Evolutionary conservation across 306 rosid species (phyloP).

Genomic region (Sophora flavescens): DNA sequence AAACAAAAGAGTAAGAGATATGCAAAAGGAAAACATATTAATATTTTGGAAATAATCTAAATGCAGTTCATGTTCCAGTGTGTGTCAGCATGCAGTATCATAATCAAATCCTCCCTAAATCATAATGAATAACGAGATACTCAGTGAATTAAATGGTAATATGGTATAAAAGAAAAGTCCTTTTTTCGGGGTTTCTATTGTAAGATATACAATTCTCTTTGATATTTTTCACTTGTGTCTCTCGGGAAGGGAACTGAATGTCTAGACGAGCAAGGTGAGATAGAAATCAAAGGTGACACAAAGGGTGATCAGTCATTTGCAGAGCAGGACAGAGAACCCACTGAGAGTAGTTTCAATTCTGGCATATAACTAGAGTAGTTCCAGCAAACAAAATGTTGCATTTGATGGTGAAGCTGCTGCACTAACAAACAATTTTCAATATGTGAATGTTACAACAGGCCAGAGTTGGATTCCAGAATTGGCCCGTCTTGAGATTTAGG

Average conservation of each 20-base stretch:
- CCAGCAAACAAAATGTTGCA: slow-evolving; percentile 8
- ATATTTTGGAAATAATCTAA: background rate
- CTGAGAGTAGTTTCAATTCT: background rate
- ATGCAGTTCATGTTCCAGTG: background rate
- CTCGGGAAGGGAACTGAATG: slow-evolving; percentile 24
- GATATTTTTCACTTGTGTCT: background rate
- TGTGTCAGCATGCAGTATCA: background rate
- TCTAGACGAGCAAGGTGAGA: slow-evolving; percentile 12
- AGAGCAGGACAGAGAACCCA: background rate
- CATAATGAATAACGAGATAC: background rate
- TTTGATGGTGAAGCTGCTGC: slow-evolving; percentile 4
- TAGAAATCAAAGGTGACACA: background rate
- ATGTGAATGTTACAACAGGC: background rate
- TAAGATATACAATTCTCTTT: background rate
- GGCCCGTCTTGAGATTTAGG: no score
- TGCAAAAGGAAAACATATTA: no score
- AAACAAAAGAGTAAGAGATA: no score
- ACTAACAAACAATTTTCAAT: background rate
- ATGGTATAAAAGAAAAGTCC: background rate
- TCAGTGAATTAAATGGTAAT: no score
- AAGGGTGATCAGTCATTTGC: background rate
- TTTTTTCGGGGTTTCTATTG: background rate
- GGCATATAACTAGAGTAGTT: background rate
- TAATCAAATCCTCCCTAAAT: background rate
- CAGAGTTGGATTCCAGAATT: no score